phyloP scores from a whole-genome alignment of 345 rosid species.

The Citrus inodora region DNA sequence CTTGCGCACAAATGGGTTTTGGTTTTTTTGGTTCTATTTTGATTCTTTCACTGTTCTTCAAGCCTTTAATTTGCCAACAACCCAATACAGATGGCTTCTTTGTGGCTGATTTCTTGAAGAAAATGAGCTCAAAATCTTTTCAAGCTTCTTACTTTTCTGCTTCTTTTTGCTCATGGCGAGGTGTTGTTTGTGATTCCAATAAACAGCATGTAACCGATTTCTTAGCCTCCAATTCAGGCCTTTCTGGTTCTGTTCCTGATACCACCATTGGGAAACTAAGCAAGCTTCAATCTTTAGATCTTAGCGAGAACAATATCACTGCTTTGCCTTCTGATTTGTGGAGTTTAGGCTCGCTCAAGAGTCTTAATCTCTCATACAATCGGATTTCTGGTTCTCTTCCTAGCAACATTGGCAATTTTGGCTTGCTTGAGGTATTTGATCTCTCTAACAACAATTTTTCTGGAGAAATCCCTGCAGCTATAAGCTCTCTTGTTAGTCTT shows the following conservation, averaged over 20 bases:
- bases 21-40: conserved; percentile 44
- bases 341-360: conserved; percentile 69
- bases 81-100: conserved; percentile 87
- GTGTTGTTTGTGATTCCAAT: conserved; percentile 59
- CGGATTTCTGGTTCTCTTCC: conserved; percentile 67
- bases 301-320: conserved; percentile 77
- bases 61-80: conserved; percentile 52
- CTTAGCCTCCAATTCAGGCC: conserved; percentile 52
- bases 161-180: conserved; percentile 69
- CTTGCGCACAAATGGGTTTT: conserved; percentile 52
- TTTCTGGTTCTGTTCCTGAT: conserved; percentile 80
- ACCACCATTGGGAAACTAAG: conserved; percentile 82
- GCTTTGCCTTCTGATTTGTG: conserved; percentile 83
- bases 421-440: conserved; percentile 63
- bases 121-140: conserved; percentile 49
- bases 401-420: conserved; percentile 82
- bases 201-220: conserved; percentile 48
- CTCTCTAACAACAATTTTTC: conserved; percentile 66
- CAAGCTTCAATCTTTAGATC: conserved; percentile 73
- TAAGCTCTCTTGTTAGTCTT: conserved; percentile 54
- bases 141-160: conserved; percentile 45
- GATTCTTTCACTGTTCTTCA: conserved; percentile 55
- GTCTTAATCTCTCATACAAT: conserved; percentile 71
- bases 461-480: conserved; percentile 73
- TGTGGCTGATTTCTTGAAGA: conserved; percentile 63